These are phyloP conservation scores for Anisodus acutangulus DNA, from an alignment of 257 asterid genomes.

Conservation along the genomic window DNA sequence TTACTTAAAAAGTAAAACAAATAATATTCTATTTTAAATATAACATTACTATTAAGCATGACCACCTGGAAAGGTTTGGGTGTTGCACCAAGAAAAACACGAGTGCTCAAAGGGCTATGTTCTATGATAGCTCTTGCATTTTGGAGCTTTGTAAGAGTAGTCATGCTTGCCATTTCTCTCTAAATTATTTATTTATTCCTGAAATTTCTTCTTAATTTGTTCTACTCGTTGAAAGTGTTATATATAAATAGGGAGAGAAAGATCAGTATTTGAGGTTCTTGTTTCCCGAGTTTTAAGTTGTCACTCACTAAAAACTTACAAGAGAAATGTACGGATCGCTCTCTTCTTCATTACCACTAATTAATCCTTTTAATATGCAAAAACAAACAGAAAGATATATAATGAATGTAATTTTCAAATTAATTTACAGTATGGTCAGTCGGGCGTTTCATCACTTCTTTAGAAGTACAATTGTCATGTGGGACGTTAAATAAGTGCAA, in stretches of 20 bases:
- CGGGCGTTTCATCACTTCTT: not conserved
- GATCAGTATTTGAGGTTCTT: slow-evolving; percentile 28
- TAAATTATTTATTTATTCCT: not conserved
- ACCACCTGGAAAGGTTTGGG: slow-evolving; percentile 50
- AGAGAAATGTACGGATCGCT: slow-evolving; percentile 12
- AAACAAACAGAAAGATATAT: not conserved
- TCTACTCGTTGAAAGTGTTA: not conserved
- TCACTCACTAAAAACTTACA: not conserved
- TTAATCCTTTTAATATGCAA: not conserved
- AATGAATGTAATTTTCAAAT: not conserved
- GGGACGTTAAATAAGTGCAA: no score
- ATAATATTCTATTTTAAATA: not conserved
- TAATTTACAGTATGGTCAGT: not conserved
- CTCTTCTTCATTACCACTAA: slow-evolving; percentile 6
- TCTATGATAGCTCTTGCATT: slow-evolving; percentile 37
- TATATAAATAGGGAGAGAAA: slow-evolving; percentile 33
- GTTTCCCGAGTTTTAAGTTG: slow-evolving; percentile 15
- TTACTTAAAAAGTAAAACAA: no score
- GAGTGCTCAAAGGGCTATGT: slow-evolving; percentile 35
- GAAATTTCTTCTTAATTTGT: not conserved
- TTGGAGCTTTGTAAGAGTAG: slow-evolving; percentile 51
- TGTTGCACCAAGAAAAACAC: slow-evolving; percentile 33
- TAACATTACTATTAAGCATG: not conserved
- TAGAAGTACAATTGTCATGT: not conserved
- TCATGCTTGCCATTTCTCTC: slow-evolving; percentile 51